phyloP scores from a whole-genome alignment of 352 stramenopile genomes.

The Pythium diclinum region DNA sequence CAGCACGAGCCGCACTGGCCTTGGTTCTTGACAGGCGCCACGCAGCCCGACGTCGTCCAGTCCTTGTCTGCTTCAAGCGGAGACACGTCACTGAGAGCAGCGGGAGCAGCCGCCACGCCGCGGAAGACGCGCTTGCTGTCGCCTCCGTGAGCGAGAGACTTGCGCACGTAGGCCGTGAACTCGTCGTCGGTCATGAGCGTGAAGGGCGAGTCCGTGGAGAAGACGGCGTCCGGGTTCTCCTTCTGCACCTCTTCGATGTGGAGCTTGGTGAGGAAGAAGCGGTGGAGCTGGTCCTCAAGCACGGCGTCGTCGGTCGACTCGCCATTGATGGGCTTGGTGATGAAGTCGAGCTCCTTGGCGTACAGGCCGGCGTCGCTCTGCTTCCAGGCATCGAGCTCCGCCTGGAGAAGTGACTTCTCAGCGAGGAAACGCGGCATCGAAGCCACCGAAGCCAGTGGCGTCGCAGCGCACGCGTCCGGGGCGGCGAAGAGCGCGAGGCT shows the following conservation, averaged over 20 bases:
- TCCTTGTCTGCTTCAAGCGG: constrained; percentile 36
- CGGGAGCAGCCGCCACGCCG: constrained; percentile 5
- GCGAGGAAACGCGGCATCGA: constrained; percentile 46
- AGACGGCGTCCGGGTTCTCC: constrained; percentile 54
- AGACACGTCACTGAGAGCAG: constrained; percentile 11
- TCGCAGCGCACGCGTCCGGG: constrained; percentile 3
- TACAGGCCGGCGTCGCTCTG: constrained; percentile 41
- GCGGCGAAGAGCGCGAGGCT: constrained; percentile 20
- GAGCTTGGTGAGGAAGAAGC: constrained; percentile 65
- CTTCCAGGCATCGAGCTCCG: constrained; percentile 51
- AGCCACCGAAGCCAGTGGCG: constrained; percentile 28
- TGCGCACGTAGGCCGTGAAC: constrained; percentile 50
- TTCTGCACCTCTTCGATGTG: constrained; percentile 45
- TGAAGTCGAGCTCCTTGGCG: constrained; percentile 48
- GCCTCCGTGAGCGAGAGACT: constrained; percentile 32
- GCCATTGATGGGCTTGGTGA: constrained; percentile 20
- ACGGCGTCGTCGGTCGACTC: constrained; percentile 14
- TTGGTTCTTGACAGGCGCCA: constrained; percentile 92
- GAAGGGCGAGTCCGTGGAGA: constrained; percentile 70
- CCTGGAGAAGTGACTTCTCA: constrained; percentile 35
- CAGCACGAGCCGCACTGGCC: constrained; percentile 97
- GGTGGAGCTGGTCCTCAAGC: constrained; percentile 45
- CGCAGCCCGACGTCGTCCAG: constrained; percentile 60
- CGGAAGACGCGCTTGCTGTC: constrained; percentile 5
- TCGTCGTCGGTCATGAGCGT: constrained; percentile 70